A percentile compares a stretch with the other conserved stretches of the same genome.
Evolutionary conservation across 139 green algal genomes (phyloP).

Genomic region (Micractinium sp.): DNA sequence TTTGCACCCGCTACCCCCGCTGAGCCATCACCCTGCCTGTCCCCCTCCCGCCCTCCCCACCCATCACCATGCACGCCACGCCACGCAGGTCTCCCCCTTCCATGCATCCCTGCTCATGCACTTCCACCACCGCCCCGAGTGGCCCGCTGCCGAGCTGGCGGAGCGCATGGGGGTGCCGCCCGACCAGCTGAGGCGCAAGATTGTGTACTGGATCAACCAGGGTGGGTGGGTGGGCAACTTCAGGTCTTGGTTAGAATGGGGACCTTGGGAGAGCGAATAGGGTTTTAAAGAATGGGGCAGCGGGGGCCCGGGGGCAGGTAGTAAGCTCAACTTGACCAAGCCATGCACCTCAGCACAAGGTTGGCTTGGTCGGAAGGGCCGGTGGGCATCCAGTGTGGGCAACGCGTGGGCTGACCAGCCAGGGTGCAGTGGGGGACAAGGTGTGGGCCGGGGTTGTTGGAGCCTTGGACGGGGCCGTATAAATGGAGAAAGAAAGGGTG

Average conservation of each 20-base stretch:
- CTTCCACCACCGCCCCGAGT: conserved; percentile 63
- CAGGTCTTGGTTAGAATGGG: too few species aligned
- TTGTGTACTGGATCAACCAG: conserved; percentile 90
- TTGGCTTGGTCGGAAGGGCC: too few species aligned
- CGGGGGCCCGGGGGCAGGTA: background rate
- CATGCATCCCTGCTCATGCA: conserved; percentile 83
- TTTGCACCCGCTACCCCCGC: too few species aligned
- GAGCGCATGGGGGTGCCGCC: conserved; percentile 57
- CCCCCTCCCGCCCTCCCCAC: background rate
- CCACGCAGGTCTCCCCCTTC: conserved; percentile 72
- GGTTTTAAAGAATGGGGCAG: too few species aligned
- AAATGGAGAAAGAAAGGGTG: too few species aligned
- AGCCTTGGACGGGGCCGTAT: too few species aligned
- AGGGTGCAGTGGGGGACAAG: too few species aligned
- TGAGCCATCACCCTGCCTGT: too few species aligned
- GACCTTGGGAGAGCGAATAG: background rate
- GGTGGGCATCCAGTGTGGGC: too few species aligned
- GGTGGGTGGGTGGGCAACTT: conserved; percentile 44
- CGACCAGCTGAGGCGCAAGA: conserved; percentile 65
- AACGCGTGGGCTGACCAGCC: too few species aligned
- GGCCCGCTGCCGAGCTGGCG: conserved; percentile 60
- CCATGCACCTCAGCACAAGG: background rate
- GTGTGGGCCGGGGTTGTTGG: too few species aligned
- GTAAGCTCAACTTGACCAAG: background rate
- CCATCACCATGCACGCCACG: too few species aligned